Percentiles rank a stretch among this genome's conserved stretches.
Evolutionary conservation across 176 grass and related monocot genomes (phyloP).

Genomic region (Saccharum spontaneum): DNA sequence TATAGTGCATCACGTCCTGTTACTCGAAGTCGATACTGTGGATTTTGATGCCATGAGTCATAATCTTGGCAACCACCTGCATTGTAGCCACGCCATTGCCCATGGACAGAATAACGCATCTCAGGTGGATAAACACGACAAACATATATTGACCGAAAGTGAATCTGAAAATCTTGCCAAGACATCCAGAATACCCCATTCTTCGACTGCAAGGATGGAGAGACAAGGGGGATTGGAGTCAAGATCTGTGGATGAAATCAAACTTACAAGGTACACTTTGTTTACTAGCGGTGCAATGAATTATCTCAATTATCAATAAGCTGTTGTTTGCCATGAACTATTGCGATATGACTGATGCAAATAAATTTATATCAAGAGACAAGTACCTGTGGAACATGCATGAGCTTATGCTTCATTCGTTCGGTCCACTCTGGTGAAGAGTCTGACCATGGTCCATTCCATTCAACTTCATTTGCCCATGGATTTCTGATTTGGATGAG

Average conservation of each 20-base stretch:
- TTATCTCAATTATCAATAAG: conserved; percentile 26
- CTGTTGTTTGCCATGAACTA: background rate
- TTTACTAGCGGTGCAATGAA: conserved; percentile 1
- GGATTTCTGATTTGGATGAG: conserved; percentile 99
- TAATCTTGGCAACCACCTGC: conserved; percentile 98
- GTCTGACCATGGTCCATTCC: conserved; percentile 99
- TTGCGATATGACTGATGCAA: background rate
- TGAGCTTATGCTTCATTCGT: conserved; percentile 98
- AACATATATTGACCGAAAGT: conserved; percentile 97
- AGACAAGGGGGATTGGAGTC: background rate
- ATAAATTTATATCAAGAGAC: conserved; percentile 19
- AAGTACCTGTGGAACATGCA: conserved; percentile 90
- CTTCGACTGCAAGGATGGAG: conserved; percentile 61
- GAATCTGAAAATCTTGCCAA: conserved; percentile 99
- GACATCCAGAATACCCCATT: conserved; percentile 99
- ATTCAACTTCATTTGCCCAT: conserved; percentile 99
- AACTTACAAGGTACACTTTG: conserved; percentile 13
- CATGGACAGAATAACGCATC: conserved; percentile 94
- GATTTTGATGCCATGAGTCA: conserved; percentile 98
- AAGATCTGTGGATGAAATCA: conserved; percentile 21
- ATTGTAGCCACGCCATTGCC: conserved; percentile 92
- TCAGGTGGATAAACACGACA: conserved; percentile 96
- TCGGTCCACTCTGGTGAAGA: conserved; percentile 92
- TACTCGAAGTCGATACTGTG: conserved; percentile 88
- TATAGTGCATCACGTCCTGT: conserved; percentile 75